These are phyloP conservation scores for Botrytis aclada DNA, from an alignment of 2,329 filamentous ascomycete species.

Conservation along the genomic window DNA sequence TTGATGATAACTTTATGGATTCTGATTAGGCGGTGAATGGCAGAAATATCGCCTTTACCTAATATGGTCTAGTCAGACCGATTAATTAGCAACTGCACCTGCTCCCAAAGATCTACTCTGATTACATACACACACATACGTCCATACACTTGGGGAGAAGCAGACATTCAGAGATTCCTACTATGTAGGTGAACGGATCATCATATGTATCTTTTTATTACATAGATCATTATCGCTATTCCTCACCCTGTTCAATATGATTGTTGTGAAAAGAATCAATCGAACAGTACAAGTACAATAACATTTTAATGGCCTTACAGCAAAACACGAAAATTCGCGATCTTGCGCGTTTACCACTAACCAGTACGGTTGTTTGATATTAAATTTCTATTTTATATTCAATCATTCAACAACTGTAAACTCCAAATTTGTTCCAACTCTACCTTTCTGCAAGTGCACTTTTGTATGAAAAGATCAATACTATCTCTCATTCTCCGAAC, in stretches of 20 bases:
- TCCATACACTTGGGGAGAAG: background rate
- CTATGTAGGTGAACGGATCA: background rate
- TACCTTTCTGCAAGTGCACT: background rate
- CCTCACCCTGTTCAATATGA: background rate
- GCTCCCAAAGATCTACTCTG: background rate
- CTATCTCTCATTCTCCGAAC: background rate
- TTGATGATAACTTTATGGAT: background rate
- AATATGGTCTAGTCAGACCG: background rate
- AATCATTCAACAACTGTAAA: background rate
- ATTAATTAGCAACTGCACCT: background rate
- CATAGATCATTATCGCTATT: background rate
- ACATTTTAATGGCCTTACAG: background rate
- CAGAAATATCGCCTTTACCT: background rate
- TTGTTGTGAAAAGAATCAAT: background rate
- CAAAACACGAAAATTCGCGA: slow-evolving; percentile 13
- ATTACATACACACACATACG: background rate
- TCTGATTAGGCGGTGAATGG: slow-evolving; percentile 6
- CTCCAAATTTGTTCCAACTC: background rate
- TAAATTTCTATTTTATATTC: background rate
- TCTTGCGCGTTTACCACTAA: slow-evolving; percentile 1
- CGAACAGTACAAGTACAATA: background rate
- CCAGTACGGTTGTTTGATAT: background rate
- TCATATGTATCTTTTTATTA: background rate
- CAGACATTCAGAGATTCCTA: background rate
- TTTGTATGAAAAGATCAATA: background rate